These are phyloP conservation scores for Suillus luteus DNA, from an alignment of 768 basidiomycete genomes.

Conservation along the genomic window DNA sequence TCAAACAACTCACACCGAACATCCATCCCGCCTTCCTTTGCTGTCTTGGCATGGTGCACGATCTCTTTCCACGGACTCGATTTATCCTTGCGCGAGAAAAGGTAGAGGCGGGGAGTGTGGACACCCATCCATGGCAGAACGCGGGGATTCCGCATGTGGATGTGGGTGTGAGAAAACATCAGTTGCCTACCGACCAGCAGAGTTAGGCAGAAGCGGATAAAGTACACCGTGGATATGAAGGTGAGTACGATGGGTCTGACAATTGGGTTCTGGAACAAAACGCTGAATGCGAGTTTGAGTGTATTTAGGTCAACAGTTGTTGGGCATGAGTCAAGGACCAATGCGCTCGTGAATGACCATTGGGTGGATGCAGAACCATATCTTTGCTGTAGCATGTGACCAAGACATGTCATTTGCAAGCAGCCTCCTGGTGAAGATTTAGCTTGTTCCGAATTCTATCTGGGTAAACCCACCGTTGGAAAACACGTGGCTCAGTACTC, in stretches of 20 bases:
- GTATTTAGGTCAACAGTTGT: conserved; percentile 13
- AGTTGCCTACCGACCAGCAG: conserved; percentile 21
- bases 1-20: conserved; percentile 34
- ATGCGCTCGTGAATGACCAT: conserved; percentile 14
- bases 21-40: conserved; percentile 24
- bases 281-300: conserved; percentile 20
- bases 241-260: conserved; percentile 16
- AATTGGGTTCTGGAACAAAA: conserved; percentile 23
- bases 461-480: conserved; percentile 26
- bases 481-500: conserved; percentile 31
- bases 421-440: conserved; percentile 20
- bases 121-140: conserved; percentile 35
- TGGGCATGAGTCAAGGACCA: conserved; percentile 30
- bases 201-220: conserved; percentile 14
- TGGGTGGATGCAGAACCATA: conserved; percentile 16
- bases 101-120: conserved; percentile 37
- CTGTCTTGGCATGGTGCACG: conserved; percentile 26
- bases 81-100: conserved; percentile 36
- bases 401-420: conserved; percentile 21
- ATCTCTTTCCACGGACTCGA: conserved; percentile 31
- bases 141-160: conserved; percentile 21
- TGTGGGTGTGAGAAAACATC: conserved; percentile 8
- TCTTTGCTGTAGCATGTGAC: conserved; percentile 23
- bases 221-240: conserved; percentile 19
- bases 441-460: background rate